Conservation (phyloP, 768 basidiomycete genomes). For the Pisolithus albus region DNA sequence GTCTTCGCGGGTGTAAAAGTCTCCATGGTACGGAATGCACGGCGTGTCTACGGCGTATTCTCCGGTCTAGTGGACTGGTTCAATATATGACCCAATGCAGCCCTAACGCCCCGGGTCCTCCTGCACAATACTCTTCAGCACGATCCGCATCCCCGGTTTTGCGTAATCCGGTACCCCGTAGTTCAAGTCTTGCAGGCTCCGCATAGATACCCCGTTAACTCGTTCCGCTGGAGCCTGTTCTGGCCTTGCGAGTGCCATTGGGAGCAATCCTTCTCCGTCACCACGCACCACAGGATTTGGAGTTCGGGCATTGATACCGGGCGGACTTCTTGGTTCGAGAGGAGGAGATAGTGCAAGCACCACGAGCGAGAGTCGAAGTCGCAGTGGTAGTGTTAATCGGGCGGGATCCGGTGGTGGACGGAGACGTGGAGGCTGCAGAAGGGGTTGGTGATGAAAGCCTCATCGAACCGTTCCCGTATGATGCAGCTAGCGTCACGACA, state of each 20-base stretch:
- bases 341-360: constrained; percentile 15
- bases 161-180: constrained; percentile 19
- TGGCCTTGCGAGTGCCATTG: background rate
- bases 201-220: constrained; percentile 8
- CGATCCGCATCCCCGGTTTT: constrained; percentile 10
- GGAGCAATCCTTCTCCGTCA: constrained; percentile 9
- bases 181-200: constrained; percentile 15
- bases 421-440: constrained; percentile 5
- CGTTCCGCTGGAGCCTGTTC: constrained; percentile 7
- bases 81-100: background rate
- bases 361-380: constrained; percentile 6
- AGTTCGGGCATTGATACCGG: constrained; percentile 16
- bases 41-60: too few species aligned
- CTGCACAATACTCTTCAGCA: constrained; percentile 1
- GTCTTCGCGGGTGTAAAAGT: too few species aligned
- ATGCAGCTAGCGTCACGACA: constrained; percentile 18
- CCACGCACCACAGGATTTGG: constrained; percentile 16
- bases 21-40: too few species aligned
- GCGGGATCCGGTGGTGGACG: constrained; percentile 12
- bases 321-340: background rate
- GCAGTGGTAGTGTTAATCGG: background rate
- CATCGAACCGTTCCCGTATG: constrained; percentile 17
- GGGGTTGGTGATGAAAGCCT: constrained; percentile 12
- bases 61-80: background rate
- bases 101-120: constrained; percentile 8